Conservation (phyloP, 1,284 basidiomycete genomes). For the Cutaneotrichosporon cavernicola region DNA sequence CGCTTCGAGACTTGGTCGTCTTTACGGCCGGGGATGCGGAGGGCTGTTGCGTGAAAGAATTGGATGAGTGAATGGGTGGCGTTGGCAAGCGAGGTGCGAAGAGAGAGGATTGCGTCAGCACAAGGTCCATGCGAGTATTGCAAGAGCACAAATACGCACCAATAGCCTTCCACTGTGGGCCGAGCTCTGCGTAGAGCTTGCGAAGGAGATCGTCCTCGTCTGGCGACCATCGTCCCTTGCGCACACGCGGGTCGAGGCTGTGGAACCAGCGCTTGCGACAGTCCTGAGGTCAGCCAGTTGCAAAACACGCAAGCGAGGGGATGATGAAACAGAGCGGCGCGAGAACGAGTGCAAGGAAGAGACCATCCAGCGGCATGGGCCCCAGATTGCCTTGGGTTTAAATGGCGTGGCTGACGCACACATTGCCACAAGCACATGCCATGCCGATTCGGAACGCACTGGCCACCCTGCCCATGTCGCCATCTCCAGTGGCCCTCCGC, state of each 20-base stretch:
- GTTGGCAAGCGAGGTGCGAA: neutral
- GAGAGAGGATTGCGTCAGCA: slow-evolving; percentile 4
- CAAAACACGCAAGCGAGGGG: neutral
- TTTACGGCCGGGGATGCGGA: slow-evolving; percentile 31
- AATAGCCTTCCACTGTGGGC: slow-evolving; percentile 33
- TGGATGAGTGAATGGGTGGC: neutral
- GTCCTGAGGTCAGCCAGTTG: slow-evolving; percentile 19
- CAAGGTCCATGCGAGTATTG: neutral
- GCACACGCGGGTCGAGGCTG: slow-evolving; percentile 27
- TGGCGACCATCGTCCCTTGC: slow-evolving; percentile 31
- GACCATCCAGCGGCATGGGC: neutral
- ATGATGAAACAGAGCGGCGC: neutral
- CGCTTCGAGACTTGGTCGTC: slow-evolving; percentile 34
- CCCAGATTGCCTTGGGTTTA: too few relatives aligned
- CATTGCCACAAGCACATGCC: neutral
- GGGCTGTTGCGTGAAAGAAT: slow-evolving; percentile 10
- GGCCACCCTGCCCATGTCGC: neutral
- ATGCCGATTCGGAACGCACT: neutral
- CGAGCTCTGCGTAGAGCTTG: slow-evolving; percentile 23
- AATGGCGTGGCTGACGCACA: neutral
- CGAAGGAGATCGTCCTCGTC: slow-evolving; percentile 29
- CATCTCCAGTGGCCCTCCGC: neutral
- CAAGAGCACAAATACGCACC: slow-evolving; percentile 19
- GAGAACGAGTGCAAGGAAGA: neutral
- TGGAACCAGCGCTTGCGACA: slow-evolving; percentile 34